phyloP scores from a whole-genome alignment of 768 basidiomycete species.

The Boletus reticuloceps region DNA sequence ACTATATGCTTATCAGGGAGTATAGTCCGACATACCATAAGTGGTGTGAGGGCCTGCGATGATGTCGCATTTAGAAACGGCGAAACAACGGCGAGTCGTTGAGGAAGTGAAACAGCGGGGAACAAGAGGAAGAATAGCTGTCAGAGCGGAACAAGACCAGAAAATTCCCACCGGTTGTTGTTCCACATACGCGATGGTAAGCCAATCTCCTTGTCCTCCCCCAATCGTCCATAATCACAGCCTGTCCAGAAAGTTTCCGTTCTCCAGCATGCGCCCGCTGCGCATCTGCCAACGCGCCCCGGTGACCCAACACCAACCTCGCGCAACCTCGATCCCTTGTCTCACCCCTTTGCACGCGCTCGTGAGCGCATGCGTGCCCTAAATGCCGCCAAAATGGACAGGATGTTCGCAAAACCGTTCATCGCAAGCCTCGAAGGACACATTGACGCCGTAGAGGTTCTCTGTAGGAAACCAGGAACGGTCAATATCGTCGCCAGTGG shows the following conservation, averaged over 20 bases:
- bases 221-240: constrained; percentile 1
- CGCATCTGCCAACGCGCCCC: constrained; percentile 68
- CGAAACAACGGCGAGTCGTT: no score
- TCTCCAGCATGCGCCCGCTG: constrained; percentile 76
- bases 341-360: constrained; percentile 92
- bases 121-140: no score
- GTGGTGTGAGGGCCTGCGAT: neutral
- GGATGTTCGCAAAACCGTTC: constrained; percentile 98
- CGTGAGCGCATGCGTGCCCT: constrained; percentile 92
- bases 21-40: neutral
- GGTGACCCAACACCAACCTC: constrained; percentile 87
- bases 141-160: no score
- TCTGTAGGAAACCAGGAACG: constrained; percentile 69
- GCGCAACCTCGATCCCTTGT: constrained; percentile 90
- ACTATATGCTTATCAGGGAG: neutral
- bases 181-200: constrained; percentile 11
- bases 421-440: constrained; percentile 89
- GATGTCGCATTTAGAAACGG: neutral
- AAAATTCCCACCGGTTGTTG: constrained; percentile 3
- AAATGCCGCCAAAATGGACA: constrained; percentile 94
- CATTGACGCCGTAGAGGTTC: constrained; percentile 87
- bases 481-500: constrained; percentile 84
- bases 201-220: neutral
- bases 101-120: neutral
- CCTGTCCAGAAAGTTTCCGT: constrained; percentile 74